Evolutionary conservation across 768 basidiomycete species (phyloP).

Genomic region (Suillus subaureus): DNA sequence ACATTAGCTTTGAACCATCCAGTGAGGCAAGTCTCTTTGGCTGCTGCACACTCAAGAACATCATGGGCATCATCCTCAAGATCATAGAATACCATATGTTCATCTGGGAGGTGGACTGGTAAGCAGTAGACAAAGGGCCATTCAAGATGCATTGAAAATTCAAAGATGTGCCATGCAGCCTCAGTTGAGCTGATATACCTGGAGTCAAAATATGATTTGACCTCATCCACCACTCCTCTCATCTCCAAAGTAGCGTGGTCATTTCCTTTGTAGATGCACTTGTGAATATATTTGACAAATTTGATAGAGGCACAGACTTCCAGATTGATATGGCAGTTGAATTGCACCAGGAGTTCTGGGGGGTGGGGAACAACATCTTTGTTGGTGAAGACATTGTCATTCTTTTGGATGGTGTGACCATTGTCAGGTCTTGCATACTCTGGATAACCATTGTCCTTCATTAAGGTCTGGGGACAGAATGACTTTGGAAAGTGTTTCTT

Average conservation of each 20-base stretch:
- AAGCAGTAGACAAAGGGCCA: conserved; percentile 42
- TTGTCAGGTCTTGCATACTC: conserved; percentile 34
- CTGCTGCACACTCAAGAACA: conserved; percentile 20
- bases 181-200: conserved; percentile 43
- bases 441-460: conserved; percentile 45
- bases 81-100: conserved; percentile 40
- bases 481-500: conserved; percentile 47
- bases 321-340: conserved; percentile 52
- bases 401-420: no score
- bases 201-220: conserved; percentile 36
- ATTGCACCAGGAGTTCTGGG: conserved; percentile 36
- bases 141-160: conserved; percentile 34
- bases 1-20: conserved; percentile 36
- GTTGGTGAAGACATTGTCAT: conserved; percentile 43
- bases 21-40: conserved; percentile 28
- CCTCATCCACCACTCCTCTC: conserved; percentile 30
- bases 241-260: conserved; percentile 42
- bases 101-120: conserved; percentile 43
- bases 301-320: conserved; percentile 42
- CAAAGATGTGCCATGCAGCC: conserved; percentile 37
- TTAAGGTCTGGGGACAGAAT: conserved; percentile 35
- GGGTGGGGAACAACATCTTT: conserved; percentile 45
- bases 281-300: conserved; percentile 48
- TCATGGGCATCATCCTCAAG: conserved; percentile 30
- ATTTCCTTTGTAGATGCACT: conserved; percentile 53